A percentile compares a stretch with the other conserved stretches of the same genome.
Evolutionary conservation across 2,329 filamentous ascomycete species (phyloP).

Genomic region (Stemphylium lycopersici): DNA sequence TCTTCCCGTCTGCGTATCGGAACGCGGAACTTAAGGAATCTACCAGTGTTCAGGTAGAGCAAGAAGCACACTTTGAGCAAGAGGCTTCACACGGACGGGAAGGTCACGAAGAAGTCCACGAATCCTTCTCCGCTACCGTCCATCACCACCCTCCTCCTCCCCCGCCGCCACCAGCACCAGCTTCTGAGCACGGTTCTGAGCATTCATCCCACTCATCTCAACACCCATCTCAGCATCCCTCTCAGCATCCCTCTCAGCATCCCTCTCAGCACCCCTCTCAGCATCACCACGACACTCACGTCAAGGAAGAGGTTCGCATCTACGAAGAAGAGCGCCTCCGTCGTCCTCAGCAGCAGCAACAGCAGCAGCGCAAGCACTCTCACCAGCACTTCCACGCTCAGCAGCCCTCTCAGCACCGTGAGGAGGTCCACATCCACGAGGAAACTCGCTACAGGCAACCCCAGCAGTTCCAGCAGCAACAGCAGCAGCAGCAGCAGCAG

Average conservation of each 20-base stretch:
- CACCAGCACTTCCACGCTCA: slow-evolving; percentile 6
- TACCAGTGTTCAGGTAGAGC: slow-evolving; percentile 83
- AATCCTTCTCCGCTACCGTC: slow-evolving; percentile 58
- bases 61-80: slow-evolving; percentile 79
- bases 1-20: slow-evolving; percentile 98
- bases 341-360: slow-evolving; percentile 64
- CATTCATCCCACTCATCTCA: no score
- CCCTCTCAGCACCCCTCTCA: slow-evolving; percentile 8
- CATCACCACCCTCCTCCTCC: slow-evolving; percentile 17
- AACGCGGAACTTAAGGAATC: slow-evolving; percentile 61
- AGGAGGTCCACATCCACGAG: slow-evolving; percentile 22
- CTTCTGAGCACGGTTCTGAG: background rate
- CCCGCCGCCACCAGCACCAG: slow-evolving; percentile 2
- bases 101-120: slow-evolving; percentile 84
- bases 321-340: slow-evolving; percentile 77
- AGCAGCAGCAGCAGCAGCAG: background rate
- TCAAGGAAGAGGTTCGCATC: slow-evolving; percentile 87
- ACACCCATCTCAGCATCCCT: no score
- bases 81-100: slow-evolving; percentile 88
- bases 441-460: slow-evolving; percentile 11
- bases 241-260: slow-evolving; percentile 33
- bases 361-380: slow-evolving; percentile 1
- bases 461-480: background rate
- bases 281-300: slow-evolving; percentile 61
- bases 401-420: slow-evolving; percentile 28